Base-by-base conservation (phyloP, 73 alveolate genomes). In the Paramecium tetraurelia region DNA sequence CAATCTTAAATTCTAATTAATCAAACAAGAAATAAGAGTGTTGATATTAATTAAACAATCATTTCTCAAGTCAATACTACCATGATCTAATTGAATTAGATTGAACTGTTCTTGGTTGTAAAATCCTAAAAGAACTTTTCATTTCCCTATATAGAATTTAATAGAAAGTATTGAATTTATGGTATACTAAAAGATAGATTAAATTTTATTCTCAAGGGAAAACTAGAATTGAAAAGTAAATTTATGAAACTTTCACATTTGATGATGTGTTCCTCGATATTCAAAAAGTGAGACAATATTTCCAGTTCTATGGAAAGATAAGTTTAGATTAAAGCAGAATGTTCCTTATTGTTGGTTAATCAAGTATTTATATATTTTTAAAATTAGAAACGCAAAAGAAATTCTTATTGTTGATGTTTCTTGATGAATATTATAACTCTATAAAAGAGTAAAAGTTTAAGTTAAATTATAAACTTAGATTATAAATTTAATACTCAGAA, bases 251-350 rank as follows among this genome's bases (percentile, higher is more conserved):
- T 4, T 63, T 63, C 9, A 31, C 41, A 3, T 63, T 63, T 33
- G 84, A 63, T 27, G 84, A 63, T 63, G 21, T 63, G 7, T 63
- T 63, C 9, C 48, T 63, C 0, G 84, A 63, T 24, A 27, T 31
- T 27, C 12, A 63, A 27, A 63, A 63, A 63, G 46, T 63, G 84
- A 63, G 84, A 27, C 12, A 27, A 3, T 63, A 63, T 63, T 63
- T 63, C 14, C 14, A 27, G n/a, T 63, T 63, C 50, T 63, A 63
- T 63, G 84, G 84, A 11, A 63, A 63, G 24, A 63, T 63, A 31
- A 63, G 84, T 63, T 63, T 63, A 63, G 84, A 63, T 20, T 63
- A 63, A 63, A 63, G 84, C 31, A 63, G 84, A 63, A 63, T 63
- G 84, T 63, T 11, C 10, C 50, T 63, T 10, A 63, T 63, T 63